phyloP scores from a whole-genome alignment of 192 early-diverging fungal species.

The Geranomyces variabilis region DNA sequence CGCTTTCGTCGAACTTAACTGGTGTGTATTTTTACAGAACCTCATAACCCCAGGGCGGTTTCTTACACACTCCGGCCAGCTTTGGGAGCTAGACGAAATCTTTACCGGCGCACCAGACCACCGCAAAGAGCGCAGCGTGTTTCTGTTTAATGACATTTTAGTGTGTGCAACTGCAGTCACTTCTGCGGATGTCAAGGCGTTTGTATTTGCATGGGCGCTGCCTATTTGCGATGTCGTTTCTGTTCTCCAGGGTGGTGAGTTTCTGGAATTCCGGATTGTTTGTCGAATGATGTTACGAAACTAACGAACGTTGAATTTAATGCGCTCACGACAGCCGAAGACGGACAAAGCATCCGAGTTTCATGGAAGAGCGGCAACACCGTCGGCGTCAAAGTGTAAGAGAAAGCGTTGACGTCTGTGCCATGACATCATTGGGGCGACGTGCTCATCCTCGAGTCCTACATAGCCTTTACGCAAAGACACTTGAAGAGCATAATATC shows the following conservation, averaged over 20 bases:
- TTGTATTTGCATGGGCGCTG: constrained; percentile 21
- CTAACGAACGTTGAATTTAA: neutral
- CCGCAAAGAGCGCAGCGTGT: neutral
- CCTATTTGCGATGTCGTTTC: constrained; percentile 18
- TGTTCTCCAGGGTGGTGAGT: constrained; percentile 2
- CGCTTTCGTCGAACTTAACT: neutral
- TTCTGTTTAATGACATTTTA: constrained; percentile 24
- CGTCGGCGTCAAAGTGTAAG: constrained; percentile 15
- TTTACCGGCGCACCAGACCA: neutral
- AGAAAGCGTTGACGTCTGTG: neutral
- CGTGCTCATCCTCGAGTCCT: neutral
- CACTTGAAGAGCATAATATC: constrained; percentile 9
- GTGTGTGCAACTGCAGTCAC: constrained; percentile 6
- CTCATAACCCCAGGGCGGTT: constrained; percentile 9
- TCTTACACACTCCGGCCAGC: constrained; percentile 15
- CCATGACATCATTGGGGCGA: neutral
- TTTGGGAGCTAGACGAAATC: constrained; percentile 13
- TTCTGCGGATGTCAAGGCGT: neutral
- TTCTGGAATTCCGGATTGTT: neutral
- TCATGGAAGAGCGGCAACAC: constrained; percentile 10
- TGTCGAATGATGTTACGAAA: neutral
- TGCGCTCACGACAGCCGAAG: neutral
- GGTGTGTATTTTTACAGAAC: neutral
- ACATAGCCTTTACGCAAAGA: constrained; percentile 3
- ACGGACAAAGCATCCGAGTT: neutral